These are phyloP conservation scores for Mycena polygramma DNA, from an alignment of 768 basidiomycete species.

Conservation along the genomic window DNA sequence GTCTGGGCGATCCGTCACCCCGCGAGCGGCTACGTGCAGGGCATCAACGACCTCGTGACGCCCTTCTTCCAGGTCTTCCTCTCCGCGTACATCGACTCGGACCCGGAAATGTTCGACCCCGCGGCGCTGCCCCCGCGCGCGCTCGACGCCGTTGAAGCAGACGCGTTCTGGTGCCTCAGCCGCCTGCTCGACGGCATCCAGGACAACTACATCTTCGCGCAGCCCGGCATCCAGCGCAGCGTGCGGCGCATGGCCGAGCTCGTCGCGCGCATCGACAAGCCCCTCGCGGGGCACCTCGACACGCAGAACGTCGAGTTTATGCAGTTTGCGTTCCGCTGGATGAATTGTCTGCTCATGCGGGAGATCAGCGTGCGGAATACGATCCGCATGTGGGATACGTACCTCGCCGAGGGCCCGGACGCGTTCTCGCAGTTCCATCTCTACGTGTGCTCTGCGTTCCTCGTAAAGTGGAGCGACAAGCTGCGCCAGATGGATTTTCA, in stretches of 20 bases:
- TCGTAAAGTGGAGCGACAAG: constrained; percentile 95
- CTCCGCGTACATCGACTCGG: constrained; percentile 93
- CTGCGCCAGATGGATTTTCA: constrained; percentile 98
- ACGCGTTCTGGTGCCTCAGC: constrained; percentile 98
- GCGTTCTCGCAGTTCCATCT: constrained; percentile 99
- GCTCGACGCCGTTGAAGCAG: constrained; percentile 92
- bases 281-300: constrained; percentile 88
- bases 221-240: constrained; percentile 95
- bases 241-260: constrained; percentile 95
- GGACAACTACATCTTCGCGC: constrained; percentile 97
- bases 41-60: constrained; percentile 97
- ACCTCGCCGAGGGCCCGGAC: constrained; percentile 95
- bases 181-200: constrained; percentile 97
- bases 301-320: constrained; percentile 97
- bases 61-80: constrained; percentile 99
- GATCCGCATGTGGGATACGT: constrained; percentile 99
- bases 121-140: constrained; percentile 75
- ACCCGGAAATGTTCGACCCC: constrained; percentile 92
- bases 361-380: constrained; percentile 98
- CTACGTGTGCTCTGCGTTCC: constrained; percentile 97
- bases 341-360: constrained; percentile 98
- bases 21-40: constrained; percentile 98
- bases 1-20: constrained; percentile 99
- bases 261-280: constrained; percentile 91
- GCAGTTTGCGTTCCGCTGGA: constrained; percentile 99